Conservation (phyloP, 768 basidiomycete genomes). For the Polyporus arcularius region DNA sequence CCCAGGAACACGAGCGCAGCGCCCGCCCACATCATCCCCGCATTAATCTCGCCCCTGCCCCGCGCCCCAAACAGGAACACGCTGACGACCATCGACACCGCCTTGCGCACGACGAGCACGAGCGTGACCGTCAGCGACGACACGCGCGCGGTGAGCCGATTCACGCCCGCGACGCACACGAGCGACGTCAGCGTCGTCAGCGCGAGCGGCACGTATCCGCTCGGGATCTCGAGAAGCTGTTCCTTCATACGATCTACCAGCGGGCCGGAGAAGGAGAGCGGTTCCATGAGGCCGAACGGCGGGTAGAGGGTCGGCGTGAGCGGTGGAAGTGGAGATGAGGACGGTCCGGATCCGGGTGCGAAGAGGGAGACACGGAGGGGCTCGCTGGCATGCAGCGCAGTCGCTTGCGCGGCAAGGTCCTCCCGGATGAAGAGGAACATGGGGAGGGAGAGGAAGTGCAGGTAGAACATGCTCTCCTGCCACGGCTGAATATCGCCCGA, state of each 20-base stretch:
- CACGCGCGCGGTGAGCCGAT: conserved; percentile 79
- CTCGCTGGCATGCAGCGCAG: conserved; percentile 42
- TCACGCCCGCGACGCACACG: conserved; percentile 83
- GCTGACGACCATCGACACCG: conserved; percentile 73
- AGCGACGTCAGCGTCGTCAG: conserved; percentile 85
- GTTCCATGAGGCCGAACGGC: conserved; percentile 31
- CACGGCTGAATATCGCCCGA: conserved; percentile 43
- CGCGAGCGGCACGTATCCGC: conserved; percentile 60
- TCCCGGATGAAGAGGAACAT: conserved; percentile 66
- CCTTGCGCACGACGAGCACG: conserved; percentile 80
- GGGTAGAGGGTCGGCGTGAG: conserved; percentile 22
- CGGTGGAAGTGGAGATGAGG: background rate
- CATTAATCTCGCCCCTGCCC: conserved; percentile 28
- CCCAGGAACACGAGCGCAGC: conserved; percentile 70
- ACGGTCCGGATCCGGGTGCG: conserved; percentile 1
- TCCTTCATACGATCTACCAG: conserved; percentile 31
- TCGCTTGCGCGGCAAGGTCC: conserved; percentile 51
- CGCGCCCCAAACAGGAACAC: conserved; percentile 48
- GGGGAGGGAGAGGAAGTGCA: conserved; percentile 78
- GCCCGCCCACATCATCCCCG: conserved; percentile 63
- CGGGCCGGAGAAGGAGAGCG: conserved; percentile 22
- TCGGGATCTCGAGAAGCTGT: conserved; percentile 44
- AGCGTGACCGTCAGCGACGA: conserved; percentile 77
- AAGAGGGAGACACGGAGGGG: conserved; percentile 25
- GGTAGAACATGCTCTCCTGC: conserved; percentile 93